A percentile compares a stretch with the other conserved stretches of the same genome.
These are phyloP conservation scores for Fusarium agapanthi DNA, from an alignment of 2,329 filamentous ascomycete genomes.

Conservation along the genomic window DNA sequence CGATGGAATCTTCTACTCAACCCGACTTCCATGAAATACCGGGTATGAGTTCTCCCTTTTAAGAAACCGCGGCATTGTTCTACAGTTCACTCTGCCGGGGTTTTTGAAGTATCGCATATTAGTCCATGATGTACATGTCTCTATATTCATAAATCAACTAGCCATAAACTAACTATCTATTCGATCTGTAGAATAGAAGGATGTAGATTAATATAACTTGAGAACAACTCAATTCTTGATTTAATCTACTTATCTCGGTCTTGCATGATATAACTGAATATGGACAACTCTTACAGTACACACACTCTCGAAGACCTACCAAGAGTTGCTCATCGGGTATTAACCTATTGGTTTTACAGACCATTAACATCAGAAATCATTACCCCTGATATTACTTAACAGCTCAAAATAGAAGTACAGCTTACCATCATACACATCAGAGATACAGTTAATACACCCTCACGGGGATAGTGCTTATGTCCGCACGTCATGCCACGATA, in stretches of 20 bases:
- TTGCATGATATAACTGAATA: neutral
- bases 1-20: too few relatives aligned
- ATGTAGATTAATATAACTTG: rapidly evolving
- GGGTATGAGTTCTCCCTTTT: rapidly evolving
- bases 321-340: too few relatives aligned
- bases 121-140: neutral
- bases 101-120: neutral
- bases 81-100: neutral
- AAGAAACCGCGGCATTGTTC: rapidly evolving
- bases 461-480: neutral
- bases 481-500: neutral
- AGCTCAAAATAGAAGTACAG: neutral
- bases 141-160: neutral
- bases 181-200: rapidly evolving
- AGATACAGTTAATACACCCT: neutral
- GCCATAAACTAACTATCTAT: neutral
- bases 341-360: rapidly evolving
- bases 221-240: neutral
- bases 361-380: rapidly evolving
- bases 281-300: neutral
- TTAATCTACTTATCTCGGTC: neutral
- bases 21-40: rapidly evolving
- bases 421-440: neutral
- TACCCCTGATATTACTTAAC: neutral
- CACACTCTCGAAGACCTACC: rapidly evolving